Percentiles rank a stretch among this genome's conserved stretches.
Evolutionary conservation across 73 alveolate species (phyloP).

Genomic region (Paramecium sonneborni): DNA sequence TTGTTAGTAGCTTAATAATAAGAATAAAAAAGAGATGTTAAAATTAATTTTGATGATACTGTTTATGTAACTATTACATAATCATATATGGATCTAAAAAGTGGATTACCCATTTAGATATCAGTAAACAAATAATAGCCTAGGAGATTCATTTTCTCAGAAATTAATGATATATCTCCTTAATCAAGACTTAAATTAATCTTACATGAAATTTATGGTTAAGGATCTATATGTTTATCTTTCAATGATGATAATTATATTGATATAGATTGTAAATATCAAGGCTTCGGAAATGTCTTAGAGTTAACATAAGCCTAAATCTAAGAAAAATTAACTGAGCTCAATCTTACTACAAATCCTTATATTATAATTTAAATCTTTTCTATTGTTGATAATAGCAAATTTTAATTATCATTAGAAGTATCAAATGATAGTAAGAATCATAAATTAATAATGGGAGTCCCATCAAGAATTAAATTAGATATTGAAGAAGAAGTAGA

Average conservation of each 20-base stretch:
- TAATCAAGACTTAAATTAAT: neutral
- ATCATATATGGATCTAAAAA: neutral
- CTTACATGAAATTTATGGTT: conserved; percentile 42
- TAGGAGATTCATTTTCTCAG: neutral
- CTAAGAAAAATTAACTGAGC: neutral
- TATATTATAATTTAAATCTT: neutral
- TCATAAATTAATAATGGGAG: neutral
- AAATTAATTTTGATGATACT: neutral
- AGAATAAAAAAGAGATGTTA: neutral
- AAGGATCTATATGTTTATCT: neutral
- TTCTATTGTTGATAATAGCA: neutral
- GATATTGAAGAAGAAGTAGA: neutral
- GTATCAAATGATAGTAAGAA: neutral
- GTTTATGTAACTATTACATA: neutral
- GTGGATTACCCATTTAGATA: neutral
- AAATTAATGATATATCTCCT: neutral
- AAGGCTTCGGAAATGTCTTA: neutral
- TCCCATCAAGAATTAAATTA: neutral
- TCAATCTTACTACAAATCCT: neutral
- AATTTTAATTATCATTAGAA: neutral
- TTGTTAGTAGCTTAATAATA: neutral
- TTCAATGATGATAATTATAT: conserved; percentile 8
- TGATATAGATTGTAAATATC: neutral
- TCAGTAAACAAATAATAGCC: neutral
- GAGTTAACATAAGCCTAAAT: neutral